Evolutionary conservation across 2,329 filamentous ascomycete species (phyloP).

Genomic region (Colletotrichum sidae): DNA sequence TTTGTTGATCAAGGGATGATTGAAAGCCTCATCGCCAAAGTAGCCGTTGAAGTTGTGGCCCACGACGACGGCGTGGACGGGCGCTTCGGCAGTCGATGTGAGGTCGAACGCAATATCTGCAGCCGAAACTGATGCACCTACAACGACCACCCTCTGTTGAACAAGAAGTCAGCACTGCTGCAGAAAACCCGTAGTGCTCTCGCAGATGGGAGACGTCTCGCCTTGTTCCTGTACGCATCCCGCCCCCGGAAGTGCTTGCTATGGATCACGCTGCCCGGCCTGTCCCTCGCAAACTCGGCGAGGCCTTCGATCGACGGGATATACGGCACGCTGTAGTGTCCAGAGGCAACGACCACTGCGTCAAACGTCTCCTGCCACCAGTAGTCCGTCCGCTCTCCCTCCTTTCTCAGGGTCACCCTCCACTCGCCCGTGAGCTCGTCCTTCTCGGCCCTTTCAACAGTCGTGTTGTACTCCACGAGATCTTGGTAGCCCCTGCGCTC

Average conservation of each 20-base stretch:
- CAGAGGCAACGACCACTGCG: slow-evolving; percentile 69
- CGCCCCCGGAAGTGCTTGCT: slow-evolving; percentile 65
- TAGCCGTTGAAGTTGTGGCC: slow-evolving; percentile 63
- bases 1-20: slow-evolving; percentile 62
- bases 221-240: slow-evolving; percentile 58
- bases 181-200: neutral
- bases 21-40: slow-evolving; percentile 69
- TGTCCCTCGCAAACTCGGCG: slow-evolving; percentile 55
- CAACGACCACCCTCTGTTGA: slow-evolving; percentile 65
- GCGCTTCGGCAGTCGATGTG: slow-evolving; percentile 55
- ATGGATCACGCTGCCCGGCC: slow-evolving; percentile 64
- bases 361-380: slow-evolving; percentile 75
- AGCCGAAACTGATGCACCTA: slow-evolving; percentile 74
- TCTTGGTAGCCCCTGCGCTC: slow-evolving; percentile 64
- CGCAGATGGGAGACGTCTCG: slow-evolving; percentile 37
- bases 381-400: slow-evolving; percentile 54
- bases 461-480: slow-evolving; percentile 67
- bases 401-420: slow-evolving; percentile 63
- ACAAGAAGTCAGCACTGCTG: neutral
- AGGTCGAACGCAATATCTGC: slow-evolving; percentile 70
- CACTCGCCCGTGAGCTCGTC: slow-evolving; percentile 55
- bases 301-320: slow-evolving; percentile 62
- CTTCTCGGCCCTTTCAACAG: slow-evolving; percentile 69
- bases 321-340: slow-evolving; percentile 71
- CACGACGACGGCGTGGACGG: slow-evolving; percentile 64